Evolutionary conservation across 2,329 filamentous ascomycete genomes (phyloP), one percentile per base, ranked within the genome.

Genomic region (Allantophomopsis lycopodina): DNA sequence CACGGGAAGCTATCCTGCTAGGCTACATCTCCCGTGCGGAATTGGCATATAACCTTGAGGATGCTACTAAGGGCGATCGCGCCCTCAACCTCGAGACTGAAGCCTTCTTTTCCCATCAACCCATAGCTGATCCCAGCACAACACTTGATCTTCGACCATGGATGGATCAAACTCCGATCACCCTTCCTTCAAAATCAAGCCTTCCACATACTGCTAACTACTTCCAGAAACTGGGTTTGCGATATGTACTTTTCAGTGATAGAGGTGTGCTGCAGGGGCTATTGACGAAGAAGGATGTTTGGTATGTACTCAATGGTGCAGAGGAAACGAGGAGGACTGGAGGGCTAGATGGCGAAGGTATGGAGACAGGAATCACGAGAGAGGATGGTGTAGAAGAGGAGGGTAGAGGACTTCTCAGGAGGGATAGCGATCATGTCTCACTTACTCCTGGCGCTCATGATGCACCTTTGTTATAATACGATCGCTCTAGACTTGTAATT

Each of bases 131-230:
- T 52, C 82, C 84, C 1, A 66, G 71, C 15, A 71, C 76, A 13
- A 87, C 81, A 1, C 75, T 98, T 32, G 91, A 98, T 60, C 70
- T 98, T 10, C 71, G 89, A 7, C 88, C 88, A 2, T 98, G 91
- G 91, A 95, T 98, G 87, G 91, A 98, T 59, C 89, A 95, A 59
- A 98, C 91, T 0, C 91, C 91, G 1, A 83, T 98, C 36, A 96
- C 91, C 1, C 68, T 96, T 14, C 83, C 86, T 33, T 78, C 76
- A 16, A 74, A 78, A 46, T 78, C 79, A 13, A 80, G 71, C 43
- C 76, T 98, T 44, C 79, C 88, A 55, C 72, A 96, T n/a, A 85
- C 84, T 3, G 79, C 93, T 17, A 79, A 74, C 42, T 93, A 98
- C 71, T 96, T 98, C 61, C 87, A 94, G 63, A 89, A 89, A 56